Evolutionary conservation across 1,284 basidiomycete genomes (phyloP).

Genomic region (Apiotrichum gracile): DNA sequence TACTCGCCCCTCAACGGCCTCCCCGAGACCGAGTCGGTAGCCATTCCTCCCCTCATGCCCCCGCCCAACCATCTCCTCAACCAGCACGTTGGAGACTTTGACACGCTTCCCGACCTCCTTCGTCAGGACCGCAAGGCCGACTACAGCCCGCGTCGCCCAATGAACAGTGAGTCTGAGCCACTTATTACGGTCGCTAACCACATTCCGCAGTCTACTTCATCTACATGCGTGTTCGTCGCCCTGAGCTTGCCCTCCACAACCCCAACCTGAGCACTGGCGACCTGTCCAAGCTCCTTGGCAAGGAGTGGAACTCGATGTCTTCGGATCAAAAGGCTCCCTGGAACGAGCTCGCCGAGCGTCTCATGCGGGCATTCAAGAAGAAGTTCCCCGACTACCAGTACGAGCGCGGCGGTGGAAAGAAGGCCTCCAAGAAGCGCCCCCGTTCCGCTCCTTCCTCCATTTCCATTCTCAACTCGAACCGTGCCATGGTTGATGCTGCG

Average conservation of each 20-base stretch:
- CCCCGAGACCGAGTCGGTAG: constrained; percentile 4
- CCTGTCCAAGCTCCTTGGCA: constrained; percentile 17
- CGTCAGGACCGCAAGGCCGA: constrained; percentile 17
- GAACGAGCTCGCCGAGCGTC: constrained; percentile 15
- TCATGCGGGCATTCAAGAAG: constrained; percentile 18
- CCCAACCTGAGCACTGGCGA: constrained; percentile 15
- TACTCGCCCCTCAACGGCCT: constrained; percentile 10
- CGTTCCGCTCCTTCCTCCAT: constrained; percentile 1
- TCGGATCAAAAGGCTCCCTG: constrained; percentile 14
- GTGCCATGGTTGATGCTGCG: constrained; percentile 6
- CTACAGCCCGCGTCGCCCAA: constrained; percentile 14
- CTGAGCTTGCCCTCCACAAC: constrained; percentile 17
- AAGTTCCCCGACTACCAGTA: constrained; percentile 23
- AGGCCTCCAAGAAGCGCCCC: constrained; percentile 4
- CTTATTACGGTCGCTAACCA: no score
- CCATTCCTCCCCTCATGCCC: constrained; percentile 11
- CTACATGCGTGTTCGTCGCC: constrained; percentile 17
- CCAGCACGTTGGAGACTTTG: constrained; percentile 15
- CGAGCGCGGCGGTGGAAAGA: constrained; percentile 15
- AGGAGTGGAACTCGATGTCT: constrained; percentile 15
- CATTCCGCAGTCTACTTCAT: constrained; percentile 14
- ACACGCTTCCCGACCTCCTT: constrained; percentile 16
- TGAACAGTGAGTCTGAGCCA: constrained; percentile 13
- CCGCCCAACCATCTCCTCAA: constrained; percentile 3
- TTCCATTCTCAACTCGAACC: constrained; percentile 2